Percentiles rank a stretch among this genome's conserved stretches.
These are phyloP conservation scores for Akanthomyces muscarius DNA, from an alignment of 2,329 filamentous ascomycete genomes.

Conservation along the genomic window DNA sequence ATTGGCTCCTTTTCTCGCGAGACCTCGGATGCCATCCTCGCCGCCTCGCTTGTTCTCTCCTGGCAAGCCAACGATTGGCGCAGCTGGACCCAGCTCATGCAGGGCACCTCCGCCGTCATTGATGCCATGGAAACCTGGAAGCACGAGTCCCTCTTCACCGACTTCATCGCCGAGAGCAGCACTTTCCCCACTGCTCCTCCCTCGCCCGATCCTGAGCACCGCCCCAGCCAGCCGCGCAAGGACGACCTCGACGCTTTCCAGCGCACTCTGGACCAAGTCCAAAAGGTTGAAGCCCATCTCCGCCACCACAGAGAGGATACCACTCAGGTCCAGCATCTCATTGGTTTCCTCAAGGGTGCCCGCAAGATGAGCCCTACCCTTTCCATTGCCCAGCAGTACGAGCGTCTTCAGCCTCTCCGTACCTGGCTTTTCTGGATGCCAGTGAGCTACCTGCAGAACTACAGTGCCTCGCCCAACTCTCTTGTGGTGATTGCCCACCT, in stretches of 20 bases:
- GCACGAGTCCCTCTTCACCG: slow-evolving; percentile 79
- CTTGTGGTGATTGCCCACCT: slow-evolving; percentile 85
- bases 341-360: slow-evolving; percentile 68
- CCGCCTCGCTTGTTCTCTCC: slow-evolving; percentile 84
- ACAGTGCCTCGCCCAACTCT: slow-evolving; percentile 69
- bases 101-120: slow-evolving; percentile 85
- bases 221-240: slow-evolving; percentile 59
- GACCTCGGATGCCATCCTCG: slow-evolving; percentile 87
- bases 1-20: slow-evolving; percentile 79
- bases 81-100: slow-evolving; percentile 89
- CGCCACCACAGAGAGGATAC: slow-evolving; percentile 66
- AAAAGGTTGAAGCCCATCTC: slow-evolving; percentile 64
- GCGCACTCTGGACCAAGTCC: slow-evolving; percentile 61
- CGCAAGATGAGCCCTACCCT: slow-evolving; percentile 66
- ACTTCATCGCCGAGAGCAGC: slow-evolving; percentile 77
- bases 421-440: slow-evolving; percentile 97
- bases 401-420: slow-evolving; percentile 79
- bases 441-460: slow-evolving; percentile 74
- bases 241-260: slow-evolving; percentile 69
- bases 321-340: slow-evolving; percentile 64
- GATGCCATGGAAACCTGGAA: slow-evolving; percentile 90
- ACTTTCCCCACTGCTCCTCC: slow-evolving; percentile 64
- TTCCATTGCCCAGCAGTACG: slow-evolving; percentile 79
- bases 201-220: slow-evolving; percentile 58
- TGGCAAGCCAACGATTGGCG: slow-evolving; percentile 98